These are phyloP conservation scores for Tetraselmis striata DNA, from an alignment of 139 green algal genomes.

Conservation along the genomic window DNA sequence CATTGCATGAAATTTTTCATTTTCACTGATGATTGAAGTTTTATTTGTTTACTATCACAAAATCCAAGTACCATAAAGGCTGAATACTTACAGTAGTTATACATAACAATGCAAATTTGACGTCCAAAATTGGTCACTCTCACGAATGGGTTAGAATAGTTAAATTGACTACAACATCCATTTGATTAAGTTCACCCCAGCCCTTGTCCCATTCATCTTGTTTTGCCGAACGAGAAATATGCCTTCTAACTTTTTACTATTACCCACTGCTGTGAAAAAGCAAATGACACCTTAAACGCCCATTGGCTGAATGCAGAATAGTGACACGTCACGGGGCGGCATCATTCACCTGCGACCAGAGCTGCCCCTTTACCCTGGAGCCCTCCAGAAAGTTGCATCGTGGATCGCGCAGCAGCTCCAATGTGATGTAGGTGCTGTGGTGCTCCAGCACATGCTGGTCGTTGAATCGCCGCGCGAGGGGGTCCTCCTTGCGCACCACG, in stretches of 20 bases:
- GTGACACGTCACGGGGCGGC: no score
- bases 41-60: background rate
- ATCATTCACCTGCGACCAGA: no score
- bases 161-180: no score
- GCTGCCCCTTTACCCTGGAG: background rate
- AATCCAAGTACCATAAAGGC: no score
- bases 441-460: slow-evolving; percentile 36
- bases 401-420: slow-evolving; percentile 8
- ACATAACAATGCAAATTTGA: no score
- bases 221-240: background rate
- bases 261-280: background rate
- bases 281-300: background rate
- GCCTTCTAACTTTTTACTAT: no score
- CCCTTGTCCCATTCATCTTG: background rate
- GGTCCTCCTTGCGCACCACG: slow-evolving; percentile 27
- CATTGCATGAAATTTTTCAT: background rate
- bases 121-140: no score
- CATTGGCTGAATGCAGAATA: no score
- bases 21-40: background rate
- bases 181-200: background rate
- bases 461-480: slow-evolving; percentile 46
- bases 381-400: slow-evolving; percentile 12
- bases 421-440: slow-evolving; percentile 7
- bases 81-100: no score
- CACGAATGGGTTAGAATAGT: no score